Percentiles rank a stretch among this genome's conserved stretches.
These are phyloP conservation scores for Populus trichocarpa DNA, from an alignment of 441 rosid genomes.

Conservation along the genomic window DNA sequence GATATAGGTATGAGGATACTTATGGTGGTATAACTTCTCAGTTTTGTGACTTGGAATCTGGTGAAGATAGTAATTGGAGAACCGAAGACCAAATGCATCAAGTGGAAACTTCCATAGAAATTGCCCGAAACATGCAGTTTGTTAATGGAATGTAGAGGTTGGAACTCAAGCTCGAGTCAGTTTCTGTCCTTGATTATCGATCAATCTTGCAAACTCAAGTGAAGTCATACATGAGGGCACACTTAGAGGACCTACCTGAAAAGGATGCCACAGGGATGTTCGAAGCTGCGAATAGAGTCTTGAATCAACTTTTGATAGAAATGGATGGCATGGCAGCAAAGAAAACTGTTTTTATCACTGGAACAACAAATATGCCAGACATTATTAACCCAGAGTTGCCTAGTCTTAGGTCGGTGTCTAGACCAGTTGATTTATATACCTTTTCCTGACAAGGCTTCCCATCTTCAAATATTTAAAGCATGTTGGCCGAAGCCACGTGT, in stretches of 20 bases:
- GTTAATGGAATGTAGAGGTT: slow-evolving; percentile 74
- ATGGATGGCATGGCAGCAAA: slow-evolving; percentile 32
- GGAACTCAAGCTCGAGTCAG: slow-evolving; percentile 75
- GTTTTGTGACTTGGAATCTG: slow-evolving; percentile 77
- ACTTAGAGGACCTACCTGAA: slow-evolving; percentile 85
- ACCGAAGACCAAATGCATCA: slow-evolving; percentile 61
- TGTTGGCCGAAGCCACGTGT: slow-evolving; percentile 53
- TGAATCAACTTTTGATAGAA: slow-evolving; percentile 60
- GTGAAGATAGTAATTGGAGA: slow-evolving; percentile 74
- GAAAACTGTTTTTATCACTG: slow-evolving; percentile 53
- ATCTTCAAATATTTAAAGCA: slow-evolving; percentile 46
- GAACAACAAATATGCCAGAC: slow-evolving; percentile 58
- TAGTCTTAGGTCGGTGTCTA: slow-evolving; percentile 45
- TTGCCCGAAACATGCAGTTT: slow-evolving; percentile 62
- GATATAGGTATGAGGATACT: slow-evolving; percentile 62
- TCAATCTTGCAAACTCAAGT: slow-evolving; percentile 58
- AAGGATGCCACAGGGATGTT: slow-evolving; percentile 96
- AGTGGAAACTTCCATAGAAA: slow-evolving; percentile 68
- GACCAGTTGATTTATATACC: slow-evolving; percentile 60
- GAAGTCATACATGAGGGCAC: slow-evolving; percentile 74
- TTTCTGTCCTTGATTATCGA: slow-evolving; percentile 64
- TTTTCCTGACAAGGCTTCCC: slow-evolving; percentile 54
- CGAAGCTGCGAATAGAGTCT: slow-evolving; percentile 64
- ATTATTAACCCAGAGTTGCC: slow-evolving; percentile 58
- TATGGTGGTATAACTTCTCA: slow-evolving; percentile 56